These are phyloP conservation scores for Diaporthe citri DNA, from an alignment of 2,329 filamentous ascomycete genomes.

Conservation along the genomic window DNA sequence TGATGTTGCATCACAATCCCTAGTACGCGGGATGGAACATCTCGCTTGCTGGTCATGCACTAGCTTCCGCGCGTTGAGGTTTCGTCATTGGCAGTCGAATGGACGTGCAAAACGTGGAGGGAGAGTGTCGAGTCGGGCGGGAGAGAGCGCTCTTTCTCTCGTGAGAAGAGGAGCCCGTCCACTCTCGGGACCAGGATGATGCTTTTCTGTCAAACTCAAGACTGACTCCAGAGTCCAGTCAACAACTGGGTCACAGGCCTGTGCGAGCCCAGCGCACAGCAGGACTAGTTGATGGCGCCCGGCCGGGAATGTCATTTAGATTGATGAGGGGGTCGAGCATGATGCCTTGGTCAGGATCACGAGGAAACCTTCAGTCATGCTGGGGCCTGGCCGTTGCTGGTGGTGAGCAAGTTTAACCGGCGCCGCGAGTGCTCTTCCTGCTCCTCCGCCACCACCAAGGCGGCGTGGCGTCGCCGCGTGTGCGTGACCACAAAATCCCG, in stretches of 20 bases:
- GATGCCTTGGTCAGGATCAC: constrained; percentile 23
- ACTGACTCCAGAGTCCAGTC: constrained; percentile 22
- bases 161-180: not conserved
- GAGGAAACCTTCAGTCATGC: constrained; percentile 29
- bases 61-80: constrained; percentile 30
- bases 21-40: constrained; percentile 28
- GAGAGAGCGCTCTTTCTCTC: not conserved
- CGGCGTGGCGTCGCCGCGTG: not conserved
- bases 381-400: constrained; percentile 5
- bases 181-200: constrained; percentile 10
- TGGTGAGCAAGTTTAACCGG: constrained; percentile 14
- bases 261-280: constrained; percentile 12
- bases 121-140: not conserved
- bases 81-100: constrained; percentile 25
- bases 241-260: constrained; percentile 20
- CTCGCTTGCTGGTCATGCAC: constrained; percentile 20
- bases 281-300: constrained; percentile 25
- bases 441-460: not conserved
- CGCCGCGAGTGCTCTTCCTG: not conserved
- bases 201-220: constrained; percentile 18
- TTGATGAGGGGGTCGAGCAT: constrained; percentile 24
- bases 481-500: not conserved
- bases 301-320: constrained; percentile 19
- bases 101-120: constrained; percentile 28
- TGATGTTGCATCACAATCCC: constrained; percentile 30